Percentiles rank a stretch among this genome's conserved stretches.
Evolutionary conservation across 2,329 filamentous ascomycete genomes (phyloP).

Genomic region (Talaromyces sp.): DNA sequence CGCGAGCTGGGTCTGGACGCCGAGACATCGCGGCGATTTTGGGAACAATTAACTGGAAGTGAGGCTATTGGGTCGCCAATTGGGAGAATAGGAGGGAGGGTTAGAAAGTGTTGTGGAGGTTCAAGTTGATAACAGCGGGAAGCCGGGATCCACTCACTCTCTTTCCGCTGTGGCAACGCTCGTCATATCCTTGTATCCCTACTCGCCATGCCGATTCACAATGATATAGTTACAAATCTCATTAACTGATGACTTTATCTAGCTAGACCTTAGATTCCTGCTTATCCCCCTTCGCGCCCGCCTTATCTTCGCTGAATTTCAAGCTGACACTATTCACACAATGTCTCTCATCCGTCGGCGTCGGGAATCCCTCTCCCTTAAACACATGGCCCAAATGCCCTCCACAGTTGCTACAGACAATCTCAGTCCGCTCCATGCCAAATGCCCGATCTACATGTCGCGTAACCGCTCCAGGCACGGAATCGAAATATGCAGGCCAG

Average conservation of each 20-base stretch:
- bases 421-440: slow-evolving; percentile 86
- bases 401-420: slow-evolving; percentile 90
- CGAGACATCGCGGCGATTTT: slow-evolving; percentile 33
- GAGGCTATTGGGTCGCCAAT: not conserved
- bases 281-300: slow-evolving; percentile 40
- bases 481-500: slow-evolving; percentile 98
- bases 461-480: slow-evolving; percentile 82
- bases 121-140: slow-evolving; percentile 8
- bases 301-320: slow-evolving; percentile 71
- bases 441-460: slow-evolving; percentile 72
- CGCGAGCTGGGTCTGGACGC: slow-evolving; percentile 71
- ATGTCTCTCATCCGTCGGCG: slow-evolving; percentile 91
- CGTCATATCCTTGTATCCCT: not conserved
- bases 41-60: not conserved
- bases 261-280: slow-evolving; percentile 27
- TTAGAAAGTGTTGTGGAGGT: slow-evolving; percentile 1
- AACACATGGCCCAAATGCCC: slow-evolving; percentile 90
- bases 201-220: slow-evolving; percentile 9
- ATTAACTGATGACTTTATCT: not conserved
- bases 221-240: not conserved
- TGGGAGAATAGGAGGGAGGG: slow-evolving; percentile 7
- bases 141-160: slow-evolving; percentile 7
- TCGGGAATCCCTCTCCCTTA: slow-evolving; percentile 78
- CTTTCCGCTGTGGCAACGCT: slow-evolving; percentile 4
- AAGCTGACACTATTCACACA: slow-evolving; percentile 93